Evolutionary conservation across 345 rosid species (phyloP).

Genomic region (Hibiscus trionum): DNA sequence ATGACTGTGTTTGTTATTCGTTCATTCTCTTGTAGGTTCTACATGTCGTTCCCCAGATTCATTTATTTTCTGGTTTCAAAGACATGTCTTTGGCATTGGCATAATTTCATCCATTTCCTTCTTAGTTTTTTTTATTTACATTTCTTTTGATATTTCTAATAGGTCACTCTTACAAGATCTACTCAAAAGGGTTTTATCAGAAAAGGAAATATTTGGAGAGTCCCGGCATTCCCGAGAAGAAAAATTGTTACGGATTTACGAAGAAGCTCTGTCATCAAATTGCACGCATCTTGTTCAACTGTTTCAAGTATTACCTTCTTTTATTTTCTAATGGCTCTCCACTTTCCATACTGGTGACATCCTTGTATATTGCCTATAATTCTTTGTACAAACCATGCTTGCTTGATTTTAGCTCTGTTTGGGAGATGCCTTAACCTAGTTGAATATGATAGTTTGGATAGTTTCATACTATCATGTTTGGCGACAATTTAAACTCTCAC

Average conservation of each 20-base stretch:
- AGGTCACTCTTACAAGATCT: constrained; percentile 68
- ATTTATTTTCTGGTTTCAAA: background rate
- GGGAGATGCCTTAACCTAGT: constrained; percentile 1
- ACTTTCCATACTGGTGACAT: constrained; percentile 3
- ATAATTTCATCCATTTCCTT: background rate
- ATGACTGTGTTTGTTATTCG: background rate
- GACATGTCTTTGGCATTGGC: background rate
- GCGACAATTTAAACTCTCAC: background rate
- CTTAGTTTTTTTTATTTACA: constrained; percentile 10
- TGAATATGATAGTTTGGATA: background rate
- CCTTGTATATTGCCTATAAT: constrained; percentile 13
- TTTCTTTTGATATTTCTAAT: constrained; percentile 23
- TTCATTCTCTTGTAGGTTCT: background rate
- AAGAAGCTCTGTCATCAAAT: constrained; percentile 69
- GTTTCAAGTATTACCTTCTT: constrained; percentile 52
- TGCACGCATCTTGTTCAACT: constrained; percentile 53
- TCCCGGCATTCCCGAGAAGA: constrained; percentile 50
- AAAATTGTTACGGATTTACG: constrained; percentile 54
- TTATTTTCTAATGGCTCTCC: constrained; percentile 1
- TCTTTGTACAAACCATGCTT: background rate
- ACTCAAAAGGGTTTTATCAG: constrained; percentile 56
- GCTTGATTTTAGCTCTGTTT: constrained; percentile 10
- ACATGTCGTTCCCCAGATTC: background rate
- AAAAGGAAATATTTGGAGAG: constrained; percentile 48
- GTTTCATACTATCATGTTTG: background rate